A percentile compares a stretch with the other conserved stretches of the same genome.
Evolutionary conservation across 2,329 filamentous ascomycete species (phyloP).

Genomic region (Chrysosporium queenslandicum): DNA sequence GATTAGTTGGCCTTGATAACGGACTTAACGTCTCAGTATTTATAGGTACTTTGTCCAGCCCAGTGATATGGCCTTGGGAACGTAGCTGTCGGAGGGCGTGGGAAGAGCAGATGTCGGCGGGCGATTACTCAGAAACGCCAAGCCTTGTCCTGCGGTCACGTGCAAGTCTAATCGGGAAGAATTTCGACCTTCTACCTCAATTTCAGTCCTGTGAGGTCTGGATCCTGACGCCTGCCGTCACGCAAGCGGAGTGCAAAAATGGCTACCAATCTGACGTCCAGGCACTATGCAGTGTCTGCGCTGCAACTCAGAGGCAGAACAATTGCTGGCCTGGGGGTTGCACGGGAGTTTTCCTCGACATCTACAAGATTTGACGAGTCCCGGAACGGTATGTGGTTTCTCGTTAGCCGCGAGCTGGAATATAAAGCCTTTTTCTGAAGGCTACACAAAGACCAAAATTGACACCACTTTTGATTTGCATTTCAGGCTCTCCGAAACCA

Average conservation of each 20-base stretch:
- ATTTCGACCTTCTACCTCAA: not conserved
- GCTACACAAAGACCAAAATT: no score
- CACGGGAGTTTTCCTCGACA: conserved; percentile 5
- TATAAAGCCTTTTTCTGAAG: no score
- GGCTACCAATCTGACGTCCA: not conserved
- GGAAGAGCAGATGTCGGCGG: no score
- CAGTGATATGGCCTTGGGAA: no score
- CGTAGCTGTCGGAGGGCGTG: no score
- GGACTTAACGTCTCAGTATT: no score
- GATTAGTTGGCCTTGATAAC: no score
- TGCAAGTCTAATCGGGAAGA: not conserved
- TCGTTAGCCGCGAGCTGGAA: no score
- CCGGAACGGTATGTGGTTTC: not conserved
- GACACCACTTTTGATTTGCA: no score
- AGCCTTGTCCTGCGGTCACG: not conserved
- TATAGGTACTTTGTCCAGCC: no score
- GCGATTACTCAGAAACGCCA: not conserved
- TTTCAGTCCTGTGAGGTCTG: not conserved
- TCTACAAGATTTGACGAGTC: not conserved
- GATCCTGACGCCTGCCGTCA: not conserved
- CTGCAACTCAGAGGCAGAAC: not conserved
- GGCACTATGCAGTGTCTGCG: not conserved
- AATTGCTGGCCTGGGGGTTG: not conserved
- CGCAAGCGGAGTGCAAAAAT: conserved; percentile 1
- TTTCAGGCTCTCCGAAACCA: not conserved